phyloP scores from a whole-genome alignment of 331 rosid species.

The Ulmus americana region DNA sequence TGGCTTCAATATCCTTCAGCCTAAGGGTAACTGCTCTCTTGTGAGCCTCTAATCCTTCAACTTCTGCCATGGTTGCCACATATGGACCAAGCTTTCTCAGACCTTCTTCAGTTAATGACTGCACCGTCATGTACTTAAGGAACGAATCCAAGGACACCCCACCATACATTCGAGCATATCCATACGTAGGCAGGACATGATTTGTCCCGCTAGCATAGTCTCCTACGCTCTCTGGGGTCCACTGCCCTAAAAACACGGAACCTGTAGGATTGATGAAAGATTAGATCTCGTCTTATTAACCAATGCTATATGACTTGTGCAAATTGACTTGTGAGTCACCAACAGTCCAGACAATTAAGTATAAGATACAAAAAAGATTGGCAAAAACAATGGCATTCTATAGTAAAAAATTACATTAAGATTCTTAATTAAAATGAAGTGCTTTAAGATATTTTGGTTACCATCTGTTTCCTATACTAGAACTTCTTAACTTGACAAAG shows the following conservation, averaged over 20 bases:
- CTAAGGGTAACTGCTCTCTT: constrained; percentile 92
- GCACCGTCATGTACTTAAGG: constrained; percentile 83
- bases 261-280: constrained; percentile 38
- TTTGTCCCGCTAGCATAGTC: constrained; percentile 97
- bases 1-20: constrained; percentile 82
- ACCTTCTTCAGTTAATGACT: constrained; percentile 90
- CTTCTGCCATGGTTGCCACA: constrained; percentile 87
- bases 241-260: constrained; percentile 80
- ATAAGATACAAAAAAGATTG: background rate
- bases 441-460: background rate
- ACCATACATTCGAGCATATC: constrained; percentile 91
- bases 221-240: constrained; percentile 98
- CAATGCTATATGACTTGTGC: background rate
- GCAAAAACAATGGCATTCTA: background rate
- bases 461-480: background rate
- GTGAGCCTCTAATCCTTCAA: constrained; percentile 97
- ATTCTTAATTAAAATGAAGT: background rate
- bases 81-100: constrained; percentile 73
- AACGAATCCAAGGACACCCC: constrained; percentile 90
- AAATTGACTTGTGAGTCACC: background rate
- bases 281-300: background rate
- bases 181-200: constrained; percentile 96
- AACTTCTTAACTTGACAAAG: background rate
- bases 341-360: background rate
- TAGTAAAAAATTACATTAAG: background rate